Base-by-base conservation (phyloP, 495 filamentous ascomycete species). In the Talaromyces wortmannii region DNA sequence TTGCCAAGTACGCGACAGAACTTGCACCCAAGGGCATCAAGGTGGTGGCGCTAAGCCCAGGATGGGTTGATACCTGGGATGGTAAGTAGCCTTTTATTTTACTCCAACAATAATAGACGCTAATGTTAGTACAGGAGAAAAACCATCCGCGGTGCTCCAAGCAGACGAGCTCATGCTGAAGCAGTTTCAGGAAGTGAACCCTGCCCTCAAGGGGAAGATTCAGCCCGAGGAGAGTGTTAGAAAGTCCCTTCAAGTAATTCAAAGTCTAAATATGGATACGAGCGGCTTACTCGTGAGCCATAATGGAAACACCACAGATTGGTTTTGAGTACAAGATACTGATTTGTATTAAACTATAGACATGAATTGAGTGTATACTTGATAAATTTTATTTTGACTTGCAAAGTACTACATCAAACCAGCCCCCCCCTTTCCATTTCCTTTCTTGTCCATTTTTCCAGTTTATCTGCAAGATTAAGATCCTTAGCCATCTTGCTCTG, bases 1-100 rank as follows among this genome's bases (percentile, higher is more conserved):
- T 72, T 29, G 70, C 69, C 52, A 77, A 77, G 58, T 77, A 69
- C 55, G 62, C 62, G 8, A 62, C 56, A 15, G 63, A 68, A 42
- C 60, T 67, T 32, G 62, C 59, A 43, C 56, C 54, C 1, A 55
- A 67, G 40, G 67, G 69, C 6, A 69, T 76, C 54, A 61, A 66
- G 16, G 54, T 68, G 40, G 29, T 72, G 42, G 61, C 61, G 12
- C 42, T 74, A 31, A 67, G 67, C 55, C 67, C 71, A 17, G 65
- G 71, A 46, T 57, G 67, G 57, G 64, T 72, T 6, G 46, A 66
- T 50, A 69, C 65, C 7, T 59, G 48, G 43, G 62, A 62, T 32
- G 63, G 57, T 64, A 60, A 60, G 62, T 60, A 12, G 33, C 23
- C 30, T 52, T 33, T 50, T 16, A 31, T 7, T 17, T 47, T 53